Base-by-base conservation (phyloP, 257 asterid species). In the Asclepias syriaca region DNA sequence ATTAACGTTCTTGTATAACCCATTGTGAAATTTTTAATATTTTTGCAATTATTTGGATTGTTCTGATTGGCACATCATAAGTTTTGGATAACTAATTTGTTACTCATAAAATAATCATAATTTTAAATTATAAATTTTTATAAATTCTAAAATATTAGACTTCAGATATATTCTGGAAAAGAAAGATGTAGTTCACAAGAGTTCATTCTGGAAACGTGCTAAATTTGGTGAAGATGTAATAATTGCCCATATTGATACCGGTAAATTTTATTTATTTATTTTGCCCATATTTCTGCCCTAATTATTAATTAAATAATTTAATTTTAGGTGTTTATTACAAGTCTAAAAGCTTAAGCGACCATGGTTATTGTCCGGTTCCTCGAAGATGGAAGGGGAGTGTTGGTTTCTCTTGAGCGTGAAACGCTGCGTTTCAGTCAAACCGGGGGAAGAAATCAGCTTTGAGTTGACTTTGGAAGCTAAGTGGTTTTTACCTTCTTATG, bases 301-400 rank as follows among this genome's bases (percentile, higher is more conserved):
- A n/a, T 29, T 77, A 4, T 60, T 15, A 3, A 34, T 3, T 1
- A 34, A 34, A 34, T 60, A 43, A 14, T 72, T 69, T 78, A 8
- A 16, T 16, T 43, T 74, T 2, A 88, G 96, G 97, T 65, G 95
- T 85, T 37, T 88, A 96, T 96, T 95, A 95, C 2, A 93, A 88
- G 72, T 87, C 97, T 39, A 24, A 76, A 83, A 90, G 98, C 86
- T 93, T 93, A 55, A 84, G 79, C 39, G 96, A 84, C 49, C 4
- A 87, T n/a, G 91, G 89, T 1, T 78, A 64, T 6, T 96, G 96
- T 1, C 94, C 95, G 43, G 49, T 88, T 74, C 98, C 97, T 8
- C 80, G 91, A 4, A 86, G 43, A 75, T 93, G 98, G 97, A 89
- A 81, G 72, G 97, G 97, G 81, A 56, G 73, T 69, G 58, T 72